These are phyloP conservation scores for Yarrowia hollandica DNA, from an alignment of 805 yeast genomes.

Conservation along the genomic window DNA sequence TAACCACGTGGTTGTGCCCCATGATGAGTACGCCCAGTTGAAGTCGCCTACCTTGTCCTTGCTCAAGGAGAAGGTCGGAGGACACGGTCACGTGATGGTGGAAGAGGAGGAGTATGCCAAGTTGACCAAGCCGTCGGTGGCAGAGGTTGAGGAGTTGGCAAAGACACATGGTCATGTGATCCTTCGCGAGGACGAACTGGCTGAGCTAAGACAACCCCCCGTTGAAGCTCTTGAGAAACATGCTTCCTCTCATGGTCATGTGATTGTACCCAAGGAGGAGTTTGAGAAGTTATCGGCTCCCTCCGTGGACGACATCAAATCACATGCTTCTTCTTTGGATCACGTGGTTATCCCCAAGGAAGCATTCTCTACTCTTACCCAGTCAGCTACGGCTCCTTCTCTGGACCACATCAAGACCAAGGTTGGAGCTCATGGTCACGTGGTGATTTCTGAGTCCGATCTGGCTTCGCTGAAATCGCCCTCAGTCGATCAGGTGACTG, in stretches of 20 bases:
- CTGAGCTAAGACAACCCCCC: slow-evolving; percentile 33
- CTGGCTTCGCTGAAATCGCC: slow-evolving; percentile 30
- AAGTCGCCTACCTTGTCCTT: not conserved
- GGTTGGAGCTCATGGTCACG: not conserved
- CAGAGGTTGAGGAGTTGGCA: not conserved
- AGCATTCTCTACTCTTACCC: slow-evolving; percentile 34
- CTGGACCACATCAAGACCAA: slow-evolving; percentile 35
- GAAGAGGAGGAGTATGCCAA: not conserved
- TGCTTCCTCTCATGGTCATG: slow-evolving; percentile 33
- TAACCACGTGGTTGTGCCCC: slow-evolving; percentile 29
- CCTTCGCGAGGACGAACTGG: not conserved
- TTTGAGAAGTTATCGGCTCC: not conserved
- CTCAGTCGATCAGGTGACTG: slow-evolving; percentile 33
- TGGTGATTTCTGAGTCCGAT: not conserved
- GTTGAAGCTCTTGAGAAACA: slow-evolving; percentile 35
- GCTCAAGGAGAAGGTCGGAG: not conserved
- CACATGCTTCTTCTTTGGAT: not conserved
- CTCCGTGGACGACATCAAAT: not conserved
- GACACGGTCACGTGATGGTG: not conserved
- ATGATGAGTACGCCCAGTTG: slow-evolving; percentile 1
- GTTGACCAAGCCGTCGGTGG: not conserved
- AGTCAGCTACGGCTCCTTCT: slow-evolving; percentile 33
- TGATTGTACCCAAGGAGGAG: not conserved
- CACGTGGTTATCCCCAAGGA: slow-evolving; percentile 5
- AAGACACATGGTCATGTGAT: slow-evolving; percentile 1